phyloP scores from a whole-genome alignment of 2,329 filamentous ascomycete species.

The Herpotrichia juniperi region DNA sequence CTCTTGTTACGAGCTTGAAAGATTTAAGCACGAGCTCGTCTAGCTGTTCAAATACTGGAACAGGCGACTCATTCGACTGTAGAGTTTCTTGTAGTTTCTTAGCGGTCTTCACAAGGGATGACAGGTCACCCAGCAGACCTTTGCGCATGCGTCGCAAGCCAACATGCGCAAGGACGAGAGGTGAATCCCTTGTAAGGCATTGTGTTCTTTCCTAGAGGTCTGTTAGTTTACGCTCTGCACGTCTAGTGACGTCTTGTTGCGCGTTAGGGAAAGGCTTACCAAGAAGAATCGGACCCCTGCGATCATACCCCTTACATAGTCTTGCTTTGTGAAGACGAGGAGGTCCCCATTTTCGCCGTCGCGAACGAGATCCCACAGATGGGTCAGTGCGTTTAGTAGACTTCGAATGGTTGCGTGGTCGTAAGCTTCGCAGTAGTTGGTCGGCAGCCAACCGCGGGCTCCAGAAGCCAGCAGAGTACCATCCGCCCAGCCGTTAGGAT shows the following conservation, averaged over 20 bases:
- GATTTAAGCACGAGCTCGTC: conserved; percentile 94
- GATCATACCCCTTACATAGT: conserved; percentile 93
- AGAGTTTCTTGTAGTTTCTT: conserved; percentile 83
- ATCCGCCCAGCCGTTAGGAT: conserved; percentile 98
- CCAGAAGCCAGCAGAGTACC: conserved; percentile 87
- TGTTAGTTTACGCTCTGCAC: conserved; percentile 19
- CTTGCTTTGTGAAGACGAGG: conserved; percentile 84
- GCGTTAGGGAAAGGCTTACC: conserved; percentile 60
- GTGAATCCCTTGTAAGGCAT: conserved; percentile 83
- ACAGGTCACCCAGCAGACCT: conserved; percentile 85
- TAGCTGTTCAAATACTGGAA: conserved; percentile 72
- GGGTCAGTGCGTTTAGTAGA: conserved; percentile 82
- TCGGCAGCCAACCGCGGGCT: conserved; percentile 91
- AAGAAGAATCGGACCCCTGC: conserved; percentile 89
- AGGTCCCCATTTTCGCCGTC: conserved; percentile 77
- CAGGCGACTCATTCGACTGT: conserved; percentile 37
- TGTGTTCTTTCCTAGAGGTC: conserved; percentile 76
- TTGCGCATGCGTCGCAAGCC: conserved; percentile 81
- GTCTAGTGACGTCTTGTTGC: background rate
- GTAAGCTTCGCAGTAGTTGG: conserved; percentile 97
- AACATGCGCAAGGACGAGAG: conserved; percentile 76
- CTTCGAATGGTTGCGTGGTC: conserved; percentile 86
- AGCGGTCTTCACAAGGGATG: conserved; percentile 84
- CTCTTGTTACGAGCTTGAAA: conserved; percentile 91
- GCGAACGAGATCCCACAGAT: conserved; percentile 89